Percentiles rank a stretch among this genome's conserved stretches.
These are phyloP conservation scores for Coniochaeta ligniaria DNA, from an alignment of 2,329 filamentous ascomycete species.

Conservation along the genomic window DNA sequence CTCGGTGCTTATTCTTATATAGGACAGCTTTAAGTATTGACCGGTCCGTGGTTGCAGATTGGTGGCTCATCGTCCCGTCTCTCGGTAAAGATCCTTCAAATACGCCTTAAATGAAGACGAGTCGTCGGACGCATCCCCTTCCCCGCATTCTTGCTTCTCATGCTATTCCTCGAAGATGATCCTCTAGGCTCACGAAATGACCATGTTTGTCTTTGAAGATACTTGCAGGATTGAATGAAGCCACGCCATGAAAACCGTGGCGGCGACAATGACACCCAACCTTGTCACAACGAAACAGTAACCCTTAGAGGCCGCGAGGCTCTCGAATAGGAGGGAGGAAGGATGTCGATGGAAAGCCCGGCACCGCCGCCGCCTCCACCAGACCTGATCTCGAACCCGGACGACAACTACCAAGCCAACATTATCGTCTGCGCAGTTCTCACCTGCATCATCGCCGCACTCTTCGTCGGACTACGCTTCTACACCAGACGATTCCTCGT, in stretches of 20 bases:
- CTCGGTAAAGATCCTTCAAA: not conserved
- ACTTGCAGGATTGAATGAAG: not conserved
- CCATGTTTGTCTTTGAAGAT: not conserved
- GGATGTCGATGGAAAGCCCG: not conserved
- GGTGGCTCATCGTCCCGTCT: not conserved
- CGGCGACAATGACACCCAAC: not conserved
- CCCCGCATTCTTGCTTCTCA: not conserved
- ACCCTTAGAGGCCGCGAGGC: not conserved
- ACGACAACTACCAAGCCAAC: conserved; percentile 9
- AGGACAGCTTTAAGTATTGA: not conserved
- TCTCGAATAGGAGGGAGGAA: not conserved
- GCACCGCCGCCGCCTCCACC: not conserved
- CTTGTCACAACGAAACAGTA: not conserved
- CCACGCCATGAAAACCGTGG: not conserved
- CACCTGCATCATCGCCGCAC: conserved; percentile 19
- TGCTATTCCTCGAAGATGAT: not conserved
- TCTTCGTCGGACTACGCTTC: conserved; percentile 26
- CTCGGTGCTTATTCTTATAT: not conserved
- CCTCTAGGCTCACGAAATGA: not conserved
- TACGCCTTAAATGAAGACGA: not conserved
- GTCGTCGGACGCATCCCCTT: not conserved
- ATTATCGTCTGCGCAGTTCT: conserved; percentile 16
- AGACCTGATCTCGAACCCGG: not conserved
- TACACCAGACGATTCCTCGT: conserved; percentile 26
- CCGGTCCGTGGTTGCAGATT: not conserved